Evolutionary conservation across 495 filamentous ascomycete species (phyloP).

Genomic region (Ramalina intermedia): DNA sequence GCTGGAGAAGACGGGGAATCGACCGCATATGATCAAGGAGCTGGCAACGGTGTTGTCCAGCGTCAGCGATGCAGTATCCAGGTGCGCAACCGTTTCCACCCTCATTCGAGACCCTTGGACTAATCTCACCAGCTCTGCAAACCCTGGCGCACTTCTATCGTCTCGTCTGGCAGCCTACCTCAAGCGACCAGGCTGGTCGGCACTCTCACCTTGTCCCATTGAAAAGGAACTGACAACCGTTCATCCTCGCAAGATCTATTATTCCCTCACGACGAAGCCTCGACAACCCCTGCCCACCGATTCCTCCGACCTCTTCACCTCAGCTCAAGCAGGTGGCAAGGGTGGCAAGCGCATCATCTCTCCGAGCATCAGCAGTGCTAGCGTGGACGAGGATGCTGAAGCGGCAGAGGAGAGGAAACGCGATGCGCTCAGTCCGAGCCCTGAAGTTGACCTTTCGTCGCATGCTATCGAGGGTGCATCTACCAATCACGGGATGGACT

Average conservation of each 20-base stretch:
- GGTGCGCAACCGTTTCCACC: constrained; percentile 39
- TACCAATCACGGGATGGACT: constrained; percentile 32
- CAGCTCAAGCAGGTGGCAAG: constrained; percentile 20
- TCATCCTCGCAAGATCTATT: constrained; percentile 91
- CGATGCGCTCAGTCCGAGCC: constrained; percentile 67
- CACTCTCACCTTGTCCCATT: constrained; percentile 68
- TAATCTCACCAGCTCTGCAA: constrained; percentile 65
- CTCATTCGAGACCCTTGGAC: constrained; percentile 2
- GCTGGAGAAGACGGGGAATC: constrained; percentile 81
- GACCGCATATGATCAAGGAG: constrained; percentile 89
- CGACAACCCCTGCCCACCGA: constrained; percentile 73
- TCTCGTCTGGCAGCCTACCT: constrained; percentile 81
- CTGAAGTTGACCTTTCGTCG: constrained; percentile 81
- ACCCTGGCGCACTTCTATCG: constrained; percentile 86
- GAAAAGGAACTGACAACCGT: constrained; percentile 84
- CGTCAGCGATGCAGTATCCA: constrained; percentile 71
- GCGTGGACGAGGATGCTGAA: constrained; percentile 50
- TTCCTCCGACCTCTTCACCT: constrained; percentile 35
- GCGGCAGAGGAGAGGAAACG: constrained; percentile 59
- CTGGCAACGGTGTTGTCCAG: constrained; percentile 66
- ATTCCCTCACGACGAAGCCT: constrained; percentile 74
- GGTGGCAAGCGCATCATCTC: constrained; percentile 52
- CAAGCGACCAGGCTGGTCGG: constrained; percentile 69
- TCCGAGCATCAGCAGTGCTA: constrained; percentile 66
- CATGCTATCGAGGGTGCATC: constrained; percentile 53